A percentile compares a stretch with the other conserved stretches of the same genome.
Evolutionary conservation across 495 filamentous ascomycete species (phyloP).

Genomic region (Xylaria castorea): DNA sequence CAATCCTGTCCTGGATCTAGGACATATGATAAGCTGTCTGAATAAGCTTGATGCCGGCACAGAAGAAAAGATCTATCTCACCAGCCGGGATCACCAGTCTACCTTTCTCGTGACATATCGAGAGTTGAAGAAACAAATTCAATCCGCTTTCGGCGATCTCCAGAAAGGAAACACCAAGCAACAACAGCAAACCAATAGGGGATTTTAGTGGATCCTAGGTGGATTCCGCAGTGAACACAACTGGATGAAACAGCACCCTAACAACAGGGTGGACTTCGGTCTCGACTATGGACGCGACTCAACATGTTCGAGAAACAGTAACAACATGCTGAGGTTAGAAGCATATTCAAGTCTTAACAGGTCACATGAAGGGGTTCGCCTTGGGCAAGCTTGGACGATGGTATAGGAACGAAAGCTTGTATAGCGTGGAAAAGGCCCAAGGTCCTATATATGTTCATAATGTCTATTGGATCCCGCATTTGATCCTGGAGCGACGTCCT

Average conservation of each 20-base stretch:
- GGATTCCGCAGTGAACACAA: background rate
- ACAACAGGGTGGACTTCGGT: background rate
- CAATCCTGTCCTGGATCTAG: slow-evolving; percentile 80
- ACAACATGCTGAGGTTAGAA: background rate
- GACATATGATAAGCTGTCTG: slow-evolving; percentile 80
- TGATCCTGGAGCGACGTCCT: slow-evolving; percentile 18
- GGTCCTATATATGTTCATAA: slow-evolving; percentile 20
- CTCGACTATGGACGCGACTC: background rate
- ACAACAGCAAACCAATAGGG: slow-evolving; percentile 21
- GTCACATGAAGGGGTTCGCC: background rate
- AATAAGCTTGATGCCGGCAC: slow-evolving; percentile 92
- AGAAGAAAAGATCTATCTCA: slow-evolving; percentile 83
- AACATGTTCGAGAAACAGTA: background rate
- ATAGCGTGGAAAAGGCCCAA: slow-evolving; percentile 23
- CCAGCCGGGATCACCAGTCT: slow-evolving; percentile 88
- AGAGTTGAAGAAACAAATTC: slow-evolving; percentile 81
- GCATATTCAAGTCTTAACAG: background rate
- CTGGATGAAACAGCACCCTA: background rate
- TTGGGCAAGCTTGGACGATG: slow-evolving; percentile 17
- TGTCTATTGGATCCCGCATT: slow-evolving; percentile 20
- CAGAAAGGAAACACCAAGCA: slow-evolving; percentile 58
- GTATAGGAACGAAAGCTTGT: slow-evolving; percentile 24
- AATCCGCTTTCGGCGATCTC: slow-evolving; percentile 81
- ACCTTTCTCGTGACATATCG: slow-evolving; percentile 85
- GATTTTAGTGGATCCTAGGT: slow-evolving; percentile 1